Evolutionary conservation across 306 rosid species (phyloP).

Genomic region (Mimosa pudica): DNA sequence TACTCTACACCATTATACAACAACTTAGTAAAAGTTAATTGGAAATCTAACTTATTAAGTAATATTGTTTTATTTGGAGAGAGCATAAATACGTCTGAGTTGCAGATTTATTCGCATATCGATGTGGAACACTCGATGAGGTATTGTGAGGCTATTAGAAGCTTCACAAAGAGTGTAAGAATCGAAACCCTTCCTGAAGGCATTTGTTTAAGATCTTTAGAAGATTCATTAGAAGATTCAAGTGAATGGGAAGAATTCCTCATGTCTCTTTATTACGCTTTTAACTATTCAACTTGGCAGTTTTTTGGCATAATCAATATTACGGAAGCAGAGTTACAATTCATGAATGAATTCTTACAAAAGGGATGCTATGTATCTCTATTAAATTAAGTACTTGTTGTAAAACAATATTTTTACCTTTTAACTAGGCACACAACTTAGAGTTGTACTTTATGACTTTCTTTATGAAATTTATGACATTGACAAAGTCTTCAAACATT

Average conservation of each 20-base stretch:
- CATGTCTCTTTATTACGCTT: too few species aligned
- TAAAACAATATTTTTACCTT: not conserved
- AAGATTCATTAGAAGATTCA: too few species aligned
- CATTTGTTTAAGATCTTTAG: too few species aligned
- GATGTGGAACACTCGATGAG: not conserved
- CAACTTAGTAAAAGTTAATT: too few species aligned
- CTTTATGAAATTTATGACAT: too few species aligned
- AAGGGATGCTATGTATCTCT: not conserved
- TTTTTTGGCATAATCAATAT: not conserved
- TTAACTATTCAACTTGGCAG: too few species aligned
- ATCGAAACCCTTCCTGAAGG: too few species aligned
- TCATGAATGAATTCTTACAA: not conserved
- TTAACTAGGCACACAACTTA: too few species aligned
- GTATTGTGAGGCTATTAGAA: not conserved
- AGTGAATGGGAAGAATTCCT: too few species aligned
- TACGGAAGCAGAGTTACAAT: not conserved
- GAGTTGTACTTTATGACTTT: not conserved
- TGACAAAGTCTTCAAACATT: too few species aligned
- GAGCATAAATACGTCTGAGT: not conserved
- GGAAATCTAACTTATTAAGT: too few species aligned
- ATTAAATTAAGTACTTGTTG: not conserved
- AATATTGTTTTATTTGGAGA: not conserved
- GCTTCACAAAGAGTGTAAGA: not conserved
- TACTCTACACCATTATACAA: too few species aligned
- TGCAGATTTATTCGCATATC: not conserved